Evolutionary conservation across 2,329 filamentous ascomycete genomes (phyloP).

Genomic region (Colletotrichum sp.): DNA sequence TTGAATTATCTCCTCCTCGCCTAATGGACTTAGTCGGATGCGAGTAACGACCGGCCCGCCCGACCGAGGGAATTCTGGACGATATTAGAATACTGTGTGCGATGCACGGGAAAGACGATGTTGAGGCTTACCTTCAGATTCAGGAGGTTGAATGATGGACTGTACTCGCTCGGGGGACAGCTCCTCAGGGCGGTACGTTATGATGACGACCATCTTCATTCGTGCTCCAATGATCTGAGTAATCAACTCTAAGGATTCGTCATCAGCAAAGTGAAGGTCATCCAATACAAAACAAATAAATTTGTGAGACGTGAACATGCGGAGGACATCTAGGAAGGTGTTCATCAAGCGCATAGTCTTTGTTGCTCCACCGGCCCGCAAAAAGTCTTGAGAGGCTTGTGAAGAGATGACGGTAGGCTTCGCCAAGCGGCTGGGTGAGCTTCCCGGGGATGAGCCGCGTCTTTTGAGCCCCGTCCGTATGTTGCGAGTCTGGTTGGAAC

Average conservation of each 20-base stretch:
- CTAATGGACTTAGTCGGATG: slow-evolving; percentile 75
- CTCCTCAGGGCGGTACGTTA: slow-evolving; percentile 77
- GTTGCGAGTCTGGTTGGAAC: slow-evolving; percentile 32
- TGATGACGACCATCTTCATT: slow-evolving; percentile 81
- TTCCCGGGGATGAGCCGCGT: slow-evolving; percentile 55
- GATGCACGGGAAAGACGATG: neutral
- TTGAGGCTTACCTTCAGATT: slow-evolving; percentile 53
- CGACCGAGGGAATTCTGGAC: slow-evolving; percentile 45
- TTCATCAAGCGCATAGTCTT: slow-evolving; percentile 81
- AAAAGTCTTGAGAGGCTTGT: slow-evolving; percentile 64
- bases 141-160: slow-evolving; percentile 57
- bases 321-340: slow-evolving; percentile 84
- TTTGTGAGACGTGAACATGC: slow-evolving; percentile 81
- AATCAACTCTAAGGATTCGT: slow-evolving; percentile 85
- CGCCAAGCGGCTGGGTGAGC: slow-evolving; percentile 39
- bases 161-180: slow-evolving; percentile 61
- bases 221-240: slow-evolving; percentile 79
- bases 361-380: slow-evolving; percentile 62
- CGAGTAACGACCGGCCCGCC: slow-evolving; percentile 67
- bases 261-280: slow-evolving; percentile 89
- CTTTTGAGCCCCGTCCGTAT: slow-evolving; percentile 40
- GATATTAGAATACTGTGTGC: slow-evolving; percentile 27
- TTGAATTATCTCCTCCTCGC: slow-evolving; percentile 79
- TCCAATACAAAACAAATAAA: slow-evolving; percentile 90
- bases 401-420: slow-evolving; percentile 43